A percentile compares a stretch with the other conserved stretches of the same genome.
Evolutionary conservation across 2,329 filamentous ascomycete genomes (phyloP).

Genomic region (Penicillium occitanis): DNA sequence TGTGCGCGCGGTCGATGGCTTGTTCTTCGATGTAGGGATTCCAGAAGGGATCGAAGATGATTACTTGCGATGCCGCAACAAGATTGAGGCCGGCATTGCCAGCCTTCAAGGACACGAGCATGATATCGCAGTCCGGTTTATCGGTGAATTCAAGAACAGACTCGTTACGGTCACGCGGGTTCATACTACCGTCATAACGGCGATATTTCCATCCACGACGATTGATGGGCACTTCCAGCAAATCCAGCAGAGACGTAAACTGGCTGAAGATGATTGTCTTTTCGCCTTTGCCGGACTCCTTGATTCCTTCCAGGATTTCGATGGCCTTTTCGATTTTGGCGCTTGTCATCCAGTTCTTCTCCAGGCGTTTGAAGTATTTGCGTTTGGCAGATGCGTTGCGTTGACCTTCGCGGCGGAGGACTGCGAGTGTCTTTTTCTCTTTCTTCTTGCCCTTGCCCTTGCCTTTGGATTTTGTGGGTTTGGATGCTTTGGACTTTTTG

Average conservation of each 20-base stretch:
- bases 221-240: conserved; percentile 70
- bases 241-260: conserved; percentile 75
- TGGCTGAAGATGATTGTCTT: conserved; percentile 83
- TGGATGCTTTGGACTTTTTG: background rate
- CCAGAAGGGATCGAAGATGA: conserved; percentile 92
- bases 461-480: conserved; percentile 22
- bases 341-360: conserved; percentile 69
- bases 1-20: conserved; percentile 84
- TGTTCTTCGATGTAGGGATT: conserved; percentile 93
- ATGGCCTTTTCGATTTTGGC: conserved; percentile 71
- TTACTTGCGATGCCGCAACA: conserved; percentile 76
- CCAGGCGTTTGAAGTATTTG: conserved; percentile 68
- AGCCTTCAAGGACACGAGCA: conserved; percentile 76
- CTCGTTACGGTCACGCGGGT: conserved; percentile 62
- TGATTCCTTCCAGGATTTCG: conserved; percentile 59
- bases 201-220: conserved; percentile 59
- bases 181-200: conserved; percentile 78
- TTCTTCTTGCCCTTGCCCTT: conserved; percentile 44
- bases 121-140: conserved; percentile 60
- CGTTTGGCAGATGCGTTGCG: conserved; percentile 65
- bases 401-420: conserved; percentile 66
- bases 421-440: conserved; percentile 56
- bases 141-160: conserved; percentile 69
- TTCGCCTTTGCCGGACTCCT: conserved; percentile 55
- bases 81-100: conserved; percentile 86